Evolutionary conservation across 371 early-diverging fungal species (phyloP).

Genomic region (Syncephalastrum racemosum): DNA sequence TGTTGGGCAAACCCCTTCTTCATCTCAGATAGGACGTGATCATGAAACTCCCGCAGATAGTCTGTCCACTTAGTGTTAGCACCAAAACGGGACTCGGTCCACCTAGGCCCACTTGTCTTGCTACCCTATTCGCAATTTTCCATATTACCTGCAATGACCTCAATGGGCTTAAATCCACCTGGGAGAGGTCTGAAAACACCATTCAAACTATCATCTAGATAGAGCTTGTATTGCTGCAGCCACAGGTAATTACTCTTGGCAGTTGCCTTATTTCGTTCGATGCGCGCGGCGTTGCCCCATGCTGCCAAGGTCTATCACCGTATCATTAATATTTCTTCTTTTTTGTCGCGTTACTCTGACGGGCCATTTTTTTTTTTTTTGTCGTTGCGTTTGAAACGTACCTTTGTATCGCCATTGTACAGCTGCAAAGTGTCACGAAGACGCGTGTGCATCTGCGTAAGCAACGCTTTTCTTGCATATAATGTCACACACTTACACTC

Average conservation of each 20-base stretch:
- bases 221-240: slow-evolving; percentile 55
- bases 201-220: slow-evolving; percentile 49
- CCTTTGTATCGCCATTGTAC: slow-evolving; percentile 12
- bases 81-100: not conserved
- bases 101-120: not conserved
- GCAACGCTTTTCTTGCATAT: not conserved
- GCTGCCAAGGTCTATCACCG: slow-evolving; percentile 26
- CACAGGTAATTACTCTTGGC: slow-evolving; percentile 24
- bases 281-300: slow-evolving; percentile 46
- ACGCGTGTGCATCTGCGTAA: too few species aligned
- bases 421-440: slow-evolving; percentile 3
- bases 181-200: slow-evolving; percentile 47
- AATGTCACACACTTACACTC: slow-evolving; percentile 32
- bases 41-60: slow-evolving; percentile 51
- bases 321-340: too few species aligned
- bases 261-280: slow-evolving; percentile 20
- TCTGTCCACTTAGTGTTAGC: slow-evolving; percentile 20
- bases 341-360: too few species aligned
- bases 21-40: slow-evolving; percentile 48
- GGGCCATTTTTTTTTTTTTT: too few species aligned
- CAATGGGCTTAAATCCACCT: slow-evolving; percentile 41
- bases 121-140: not conserved
- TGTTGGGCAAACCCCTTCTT: slow-evolving; percentile 41
- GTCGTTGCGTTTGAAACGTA: too few species aligned
- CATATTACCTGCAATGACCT: slow-evolving; percentile 43